A percentile compares a stretch with the other conserved stretches of the same genome.
phyloP scores from a whole-genome alignment of 306 rosid genomes.

The Vigna trinervia region DNA sequence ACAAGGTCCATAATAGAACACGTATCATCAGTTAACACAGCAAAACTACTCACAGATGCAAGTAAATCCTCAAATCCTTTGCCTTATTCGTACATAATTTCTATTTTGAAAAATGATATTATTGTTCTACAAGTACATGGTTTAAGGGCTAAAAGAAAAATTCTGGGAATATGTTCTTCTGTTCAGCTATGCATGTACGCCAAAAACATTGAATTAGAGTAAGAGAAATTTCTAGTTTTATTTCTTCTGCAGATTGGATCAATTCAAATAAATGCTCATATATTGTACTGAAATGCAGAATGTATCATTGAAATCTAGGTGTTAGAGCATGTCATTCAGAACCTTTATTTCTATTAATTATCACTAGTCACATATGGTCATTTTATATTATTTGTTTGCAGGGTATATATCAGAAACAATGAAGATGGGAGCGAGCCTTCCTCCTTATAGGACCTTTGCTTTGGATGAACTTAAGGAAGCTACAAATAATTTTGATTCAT shows the following conservation, averaged over 20 bases:
- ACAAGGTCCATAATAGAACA: conserved; percentile 66
- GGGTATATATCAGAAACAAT: conserved; percentile 88
- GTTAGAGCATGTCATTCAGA: conserved; percentile 29
- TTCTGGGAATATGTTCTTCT: neutral
- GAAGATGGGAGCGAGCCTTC: conserved; percentile 89
- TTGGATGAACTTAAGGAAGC: conserved; percentile 93
- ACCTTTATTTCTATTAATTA: conserved; percentile 2
- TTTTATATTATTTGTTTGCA: conserved; percentile 41
- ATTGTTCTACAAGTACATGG: neutral
- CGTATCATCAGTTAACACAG: conserved; percentile 66
- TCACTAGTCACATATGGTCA: conserved; percentile 1
- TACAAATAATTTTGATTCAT: conserved; percentile 75
- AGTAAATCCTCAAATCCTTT: conserved; percentile 62
- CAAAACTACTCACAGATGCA: conserved; percentile 90
- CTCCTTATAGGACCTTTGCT: conserved; percentile 84
- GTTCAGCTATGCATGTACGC: neutral
- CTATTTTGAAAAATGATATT: neutral
- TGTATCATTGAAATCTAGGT: neutral
- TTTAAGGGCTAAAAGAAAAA: neutral
- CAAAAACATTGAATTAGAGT: neutral
- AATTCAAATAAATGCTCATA: neutral
- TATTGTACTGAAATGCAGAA: conserved; percentile 19
- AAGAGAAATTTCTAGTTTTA: conserved; percentile 28
- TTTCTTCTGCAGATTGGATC: conserved; percentile 8
- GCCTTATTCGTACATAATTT: conserved; percentile 23